A percentile compares a stretch with the other conserved stretches of the same genome.
Conservation (phyloP, 2,329 filamentous ascomycete species). For the Fusarium humuli region DNA sequence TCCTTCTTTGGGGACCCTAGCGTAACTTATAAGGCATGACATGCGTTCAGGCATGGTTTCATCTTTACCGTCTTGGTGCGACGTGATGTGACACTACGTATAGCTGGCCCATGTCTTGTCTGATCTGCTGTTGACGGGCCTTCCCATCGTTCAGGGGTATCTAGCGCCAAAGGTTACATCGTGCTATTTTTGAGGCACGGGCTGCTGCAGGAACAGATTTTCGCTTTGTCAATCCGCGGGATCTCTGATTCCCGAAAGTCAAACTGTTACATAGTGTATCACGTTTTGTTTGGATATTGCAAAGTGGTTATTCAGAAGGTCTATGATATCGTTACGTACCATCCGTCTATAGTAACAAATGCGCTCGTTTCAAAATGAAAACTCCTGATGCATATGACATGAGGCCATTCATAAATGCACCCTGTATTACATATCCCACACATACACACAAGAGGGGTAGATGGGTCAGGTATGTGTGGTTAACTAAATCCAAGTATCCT, state of each 20-base stretch:
- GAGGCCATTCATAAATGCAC: constrained; percentile 28
- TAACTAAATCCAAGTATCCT: constrained; percentile 41
- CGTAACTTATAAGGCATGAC: constrained; percentile 12
- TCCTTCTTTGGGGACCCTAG: constrained; percentile 5
- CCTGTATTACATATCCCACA: constrained; percentile 45
- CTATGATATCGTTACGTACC: constrained; percentile 28
- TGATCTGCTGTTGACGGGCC: constrained; percentile 22
- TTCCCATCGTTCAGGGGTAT: constrained; percentile 13
- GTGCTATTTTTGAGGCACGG: constrained; percentile 8
- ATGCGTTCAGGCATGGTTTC: constrained; percentile 29
- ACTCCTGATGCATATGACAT: constrained; percentile 22
- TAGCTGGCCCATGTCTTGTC: constrained; percentile 5
- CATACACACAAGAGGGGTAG: constrained; percentile 34
- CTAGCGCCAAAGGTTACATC: constrained; percentile 35
- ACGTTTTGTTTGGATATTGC: not conserved
- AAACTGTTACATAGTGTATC: not conserved
- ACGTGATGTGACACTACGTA: not conserved
- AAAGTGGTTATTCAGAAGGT: constrained; percentile 14
- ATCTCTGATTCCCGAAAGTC: not conserved
- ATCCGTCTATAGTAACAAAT: constrained; percentile 30
- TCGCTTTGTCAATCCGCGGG: not conserved
- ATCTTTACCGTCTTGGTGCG: constrained; percentile 8
- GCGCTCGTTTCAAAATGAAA: constrained; percentile 16
- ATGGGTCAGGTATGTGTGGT: constrained; percentile 35
- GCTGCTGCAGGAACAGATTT: constrained; percentile 24